A percentile compares a stretch with the other conserved stretches of the same genome.
phyloP scores from a whole-genome alignment of 1,139 yeast genomes.

The Torulaspora globosa region DNA sequence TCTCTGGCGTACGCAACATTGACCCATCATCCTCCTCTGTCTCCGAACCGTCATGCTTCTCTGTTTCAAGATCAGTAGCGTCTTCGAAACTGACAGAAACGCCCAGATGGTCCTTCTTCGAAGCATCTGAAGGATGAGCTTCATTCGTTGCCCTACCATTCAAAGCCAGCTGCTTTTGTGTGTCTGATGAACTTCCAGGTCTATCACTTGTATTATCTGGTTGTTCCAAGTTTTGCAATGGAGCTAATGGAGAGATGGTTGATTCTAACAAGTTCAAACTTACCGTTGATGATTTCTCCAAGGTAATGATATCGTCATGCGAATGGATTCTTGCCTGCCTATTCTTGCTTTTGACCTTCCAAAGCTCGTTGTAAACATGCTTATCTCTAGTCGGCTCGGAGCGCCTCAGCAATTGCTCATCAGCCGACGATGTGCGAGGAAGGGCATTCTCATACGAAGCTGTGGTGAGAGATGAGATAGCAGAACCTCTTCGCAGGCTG shows the following conservation, averaged over 20 bases:
- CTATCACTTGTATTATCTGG: background rate
- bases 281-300: constrained; percentile 17
- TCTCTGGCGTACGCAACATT: constrained; percentile 12
- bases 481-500: constrained; percentile 11
- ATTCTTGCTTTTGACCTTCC: constrained; percentile 22
- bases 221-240: constrained; percentile 1
- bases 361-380: constrained; percentile 16
- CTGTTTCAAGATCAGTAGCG: constrained; percentile 3
- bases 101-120: constrained; percentile 1
- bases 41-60: constrained; percentile 3
- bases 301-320: constrained; percentile 27
- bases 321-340: constrained; percentile 34
- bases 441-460: constrained; percentile 8
- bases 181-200: background rate
- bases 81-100: constrained; percentile 4
- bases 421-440: constrained; percentile 5
- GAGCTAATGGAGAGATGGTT: constrained; percentile 9
- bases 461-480: constrained; percentile 5
- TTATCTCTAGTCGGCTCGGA: constrained; percentile 11
- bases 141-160: background rate
- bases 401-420: constrained; percentile 6
- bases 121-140: background rate
- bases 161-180: background rate
- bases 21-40: constrained; percentile 9
- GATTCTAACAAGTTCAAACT: constrained; percentile 12